These are phyloP conservation scores for Xylaria intraflava DNA, from an alignment of 495 filamentous ascomycete genomes.

Conservation along the genomic window DNA sequence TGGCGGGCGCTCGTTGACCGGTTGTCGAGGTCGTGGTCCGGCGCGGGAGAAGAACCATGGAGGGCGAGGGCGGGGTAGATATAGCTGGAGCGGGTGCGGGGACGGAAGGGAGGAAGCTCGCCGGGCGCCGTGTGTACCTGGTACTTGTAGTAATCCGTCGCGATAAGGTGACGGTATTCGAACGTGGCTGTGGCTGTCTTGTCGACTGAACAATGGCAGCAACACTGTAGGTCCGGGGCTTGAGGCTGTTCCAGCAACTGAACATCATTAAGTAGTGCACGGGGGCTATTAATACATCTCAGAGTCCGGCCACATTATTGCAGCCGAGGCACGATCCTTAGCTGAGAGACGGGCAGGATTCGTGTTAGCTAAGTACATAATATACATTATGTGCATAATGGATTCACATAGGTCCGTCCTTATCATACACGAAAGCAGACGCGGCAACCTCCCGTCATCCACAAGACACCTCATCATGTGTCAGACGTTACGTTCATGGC, in stretches of 20 bases:
- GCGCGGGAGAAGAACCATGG: slow-evolving; percentile 1
- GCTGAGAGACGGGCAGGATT: no score
- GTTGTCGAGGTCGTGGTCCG: slow-evolving; percentile 1
- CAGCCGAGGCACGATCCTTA: background rate
- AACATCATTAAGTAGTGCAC: background rate
- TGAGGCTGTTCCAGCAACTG: background rate
- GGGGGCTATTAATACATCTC: background rate
- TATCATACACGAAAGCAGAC: no score
- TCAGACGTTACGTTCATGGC: no score
- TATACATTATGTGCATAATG: no score
- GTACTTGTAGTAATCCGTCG: background rate
- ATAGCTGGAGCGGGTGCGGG: background rate
- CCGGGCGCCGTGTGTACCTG: background rate
- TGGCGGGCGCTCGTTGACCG: background rate
- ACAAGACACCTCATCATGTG: no score
- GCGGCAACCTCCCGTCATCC: no score
- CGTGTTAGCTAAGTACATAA: no score
- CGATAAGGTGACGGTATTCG: background rate
- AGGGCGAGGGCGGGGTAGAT: slow-evolving; percentile 4
- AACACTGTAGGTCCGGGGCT: background rate
- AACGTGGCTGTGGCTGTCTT: background rate
- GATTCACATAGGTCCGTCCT: no score
- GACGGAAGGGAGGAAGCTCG: background rate
- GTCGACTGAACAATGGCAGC: background rate
- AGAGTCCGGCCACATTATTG: no score